Evolutionary conservation across 306 rosid species (phyloP), one percentile per base, ranked within the genome.

Genomic region (Cyamopsis tetragonoloba): DNA sequence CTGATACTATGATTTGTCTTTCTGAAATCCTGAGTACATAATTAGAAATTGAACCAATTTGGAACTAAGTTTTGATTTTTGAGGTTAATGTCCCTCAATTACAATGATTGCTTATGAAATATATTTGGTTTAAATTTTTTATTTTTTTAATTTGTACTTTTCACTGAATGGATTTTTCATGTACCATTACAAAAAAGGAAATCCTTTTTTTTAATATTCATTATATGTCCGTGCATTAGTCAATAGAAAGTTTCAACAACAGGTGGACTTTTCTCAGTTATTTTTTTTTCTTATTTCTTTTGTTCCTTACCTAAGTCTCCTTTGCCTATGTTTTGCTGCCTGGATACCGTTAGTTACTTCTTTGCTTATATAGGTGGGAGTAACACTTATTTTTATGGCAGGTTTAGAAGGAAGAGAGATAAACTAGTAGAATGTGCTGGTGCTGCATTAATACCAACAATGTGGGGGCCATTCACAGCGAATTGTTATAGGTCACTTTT

Each of bases 331-430:
- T 53, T 55, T 32, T 39, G 6, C 63, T 72, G 4, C 49, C 53
- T 57, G 47, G 27, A 58, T 66, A 48, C 12, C 38, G 18, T 13
- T 60, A 61, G 63, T 41, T 59, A 7, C 68, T 60, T 72, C 50
- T 79, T 62, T 62, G 20, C 49, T 53, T 64, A 34, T 12, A 44
- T 27, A 9, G n/a, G 50, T 8, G 65, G 51, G 50, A 26, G 43
- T 66, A 49, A 75, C 69, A 14, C 58, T 31, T 69, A 44, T 63
- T 77, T 38, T 47, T 34, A 51, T 76, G 57, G 32, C 96, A 93
- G 98, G 72, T 93, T 82, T 68, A 71, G 96, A 78, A 88, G 98
- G 78, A 93, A 93, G 79, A 86, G 90, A 79, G 97, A 93, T 64
- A 86, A 85, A 86, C 75, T 89, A 68, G 76, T 93, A 3, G 95